Evolutionary conservation across 2,329 filamentous ascomycete genomes (phyloP), one percentile per base, ranked within the genome.

Genomic region (Metarhizium album): DNA sequence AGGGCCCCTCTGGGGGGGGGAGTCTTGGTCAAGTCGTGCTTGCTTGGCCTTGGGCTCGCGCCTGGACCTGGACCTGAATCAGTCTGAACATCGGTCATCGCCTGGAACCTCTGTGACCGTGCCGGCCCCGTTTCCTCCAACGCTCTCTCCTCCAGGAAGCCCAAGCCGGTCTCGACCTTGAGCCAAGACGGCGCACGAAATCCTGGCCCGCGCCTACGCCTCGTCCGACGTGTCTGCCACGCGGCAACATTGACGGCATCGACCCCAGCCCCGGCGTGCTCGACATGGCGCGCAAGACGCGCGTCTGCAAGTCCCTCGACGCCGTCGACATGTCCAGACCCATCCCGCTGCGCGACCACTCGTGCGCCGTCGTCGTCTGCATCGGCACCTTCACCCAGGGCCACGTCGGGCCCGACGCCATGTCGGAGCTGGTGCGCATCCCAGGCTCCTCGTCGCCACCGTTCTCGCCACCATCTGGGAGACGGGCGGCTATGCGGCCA

Each of bases 261-360:
- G 77, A 80, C 55, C 62, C 79, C 16, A 75, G 71, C 47, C 66
- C 69, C 1, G 70, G 72, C 31, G 80, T 80, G 77, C 69, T 80
- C 4, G 67, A 70, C 3, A 61, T 76, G n/a, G 76, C 77, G 2
- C 59, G 65, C n/a, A 63, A 70, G 38, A 73, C 70, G 0, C 72
- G 71, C 2, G 68, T 68, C 22, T 80, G 79, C 60, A 65, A 67
- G 18, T 58, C 66, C 18, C 64, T 80, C 9, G 63, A 66, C 18
- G 59, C 67, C 2, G 70, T 66, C 1, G 76, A 80, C 56, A 61
- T 80, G 53, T 74, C 71, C 18, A 63, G 68, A 46, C 65, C 60
- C 1, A 64, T 80, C 14, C 57, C 65, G 3, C 60, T 62, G 37
- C 53, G 62, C 3, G 67, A 72, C 53, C 64, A 64, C 9, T 63